Conservation (phyloP, 768 basidiomycete genomes). For the Tricholoma flavovirens region DNA sequence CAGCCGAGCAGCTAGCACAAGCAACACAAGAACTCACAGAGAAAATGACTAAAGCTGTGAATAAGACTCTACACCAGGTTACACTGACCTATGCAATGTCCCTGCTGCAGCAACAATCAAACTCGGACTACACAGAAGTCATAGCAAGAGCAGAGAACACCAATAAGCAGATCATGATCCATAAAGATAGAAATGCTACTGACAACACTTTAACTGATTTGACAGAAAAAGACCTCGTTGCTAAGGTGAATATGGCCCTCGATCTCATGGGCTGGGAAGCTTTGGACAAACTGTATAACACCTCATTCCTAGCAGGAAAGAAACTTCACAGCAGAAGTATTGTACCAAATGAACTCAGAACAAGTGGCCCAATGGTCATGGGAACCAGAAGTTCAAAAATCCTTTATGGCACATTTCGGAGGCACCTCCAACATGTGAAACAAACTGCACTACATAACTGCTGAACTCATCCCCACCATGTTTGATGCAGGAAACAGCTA, state of each 20-base stretch:
- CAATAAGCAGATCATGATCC: background rate
- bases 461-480: slow-evolving; percentile 17
- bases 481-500: slow-evolving; percentile 7
- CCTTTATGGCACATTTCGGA: background rate
- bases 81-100: no score
- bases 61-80: no score
- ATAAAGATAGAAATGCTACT: no score
- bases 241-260: background rate
- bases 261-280: background rate
- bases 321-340: background rate
- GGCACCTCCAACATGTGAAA: no score
- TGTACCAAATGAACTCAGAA: background rate
- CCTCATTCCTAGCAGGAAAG: no score
- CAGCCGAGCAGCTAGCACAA: no score
- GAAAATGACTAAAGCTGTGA: no score
- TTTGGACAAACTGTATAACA: background rate
- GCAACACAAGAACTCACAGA: no score
- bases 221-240: background rate
- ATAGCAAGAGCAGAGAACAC: background rate
- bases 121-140: background rate
- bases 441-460: slow-evolving; percentile 9
- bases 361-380: background rate
- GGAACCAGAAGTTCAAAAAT: background rate
- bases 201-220: background rate
- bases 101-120: no score